Conservation (phyloP, 805 yeast species). For the Yamadazyma scolyti region DNA sequence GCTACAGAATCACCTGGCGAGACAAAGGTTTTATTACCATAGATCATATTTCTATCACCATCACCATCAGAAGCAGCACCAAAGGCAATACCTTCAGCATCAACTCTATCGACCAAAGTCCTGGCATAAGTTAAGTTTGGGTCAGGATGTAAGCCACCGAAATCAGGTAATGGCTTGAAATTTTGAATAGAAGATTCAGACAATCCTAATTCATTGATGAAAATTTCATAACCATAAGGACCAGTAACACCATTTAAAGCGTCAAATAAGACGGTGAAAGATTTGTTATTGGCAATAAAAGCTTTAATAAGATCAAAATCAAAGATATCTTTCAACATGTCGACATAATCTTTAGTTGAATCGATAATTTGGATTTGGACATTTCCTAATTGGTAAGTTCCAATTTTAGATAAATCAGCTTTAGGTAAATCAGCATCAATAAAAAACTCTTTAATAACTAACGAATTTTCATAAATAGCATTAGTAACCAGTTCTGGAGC, state of each 20-base stretch:
- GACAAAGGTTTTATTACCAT: slow-evolving; percentile 90
- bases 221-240: slow-evolving; percentile 85
- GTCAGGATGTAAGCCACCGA: slow-evolving; percentile 97
- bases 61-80: slow-evolving; percentile 99
- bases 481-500: slow-evolving; percentile 95
- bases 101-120: slow-evolving; percentile 84
- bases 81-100: slow-evolving; percentile 72
- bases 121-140: slow-evolving; percentile 94
- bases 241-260: slow-evolving; percentile 96
- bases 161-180: slow-evolving; percentile 76
- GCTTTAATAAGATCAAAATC: slow-evolving; percentile 77
- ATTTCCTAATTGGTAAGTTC: slow-evolving; percentile 50
- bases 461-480: slow-evolving; percentile 72
- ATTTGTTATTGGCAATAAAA: slow-evolving; percentile 53
- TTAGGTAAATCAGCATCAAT: slow-evolving; percentile 49
- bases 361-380: slow-evolving; percentile 79
- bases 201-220: slow-evolving; percentile 80
- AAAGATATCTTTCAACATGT: slow-evolving; percentile 77
- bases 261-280: slow-evolving; percentile 79
- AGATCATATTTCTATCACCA: slow-evolving; percentile 98
- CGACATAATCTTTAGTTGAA: slow-evolving; percentile 73
- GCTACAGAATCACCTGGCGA: slow-evolving; percentile 99
- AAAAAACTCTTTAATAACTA: slow-evolving; percentile 56
- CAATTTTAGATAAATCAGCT: slow-evolving; percentile 62
- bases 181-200: slow-evolving; percentile 73